phyloP scores from a whole-genome alignment of 257 asterid genomes.

The Paraleonurus japonicus region DNA sequence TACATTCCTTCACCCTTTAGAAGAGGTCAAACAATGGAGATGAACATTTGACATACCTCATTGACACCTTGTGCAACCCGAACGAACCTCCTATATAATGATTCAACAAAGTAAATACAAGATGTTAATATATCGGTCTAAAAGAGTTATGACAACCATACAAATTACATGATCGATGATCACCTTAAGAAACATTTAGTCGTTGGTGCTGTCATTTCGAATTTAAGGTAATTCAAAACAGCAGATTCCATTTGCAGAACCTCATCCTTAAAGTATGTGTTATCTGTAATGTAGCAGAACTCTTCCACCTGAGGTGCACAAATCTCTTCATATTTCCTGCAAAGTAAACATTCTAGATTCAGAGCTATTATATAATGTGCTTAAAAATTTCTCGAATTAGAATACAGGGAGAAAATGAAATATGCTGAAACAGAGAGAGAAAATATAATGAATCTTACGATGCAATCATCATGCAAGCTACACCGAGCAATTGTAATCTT shows the following conservation, averaged over 20 bases:
- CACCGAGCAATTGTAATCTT: slow-evolving; percentile 82
- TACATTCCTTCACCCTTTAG: background rate
- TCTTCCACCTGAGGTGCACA: slow-evolving; percentile 94
- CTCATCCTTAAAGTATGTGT: slow-evolving; percentile 89
- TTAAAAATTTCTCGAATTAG: background rate
- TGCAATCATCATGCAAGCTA: slow-evolving; percentile 98
- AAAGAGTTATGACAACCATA: background rate
- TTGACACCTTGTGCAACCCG: slow-evolving; percentile 81
- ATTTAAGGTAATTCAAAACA: slow-evolving; percentile 73
- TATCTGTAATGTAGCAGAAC: slow-evolving; percentile 90
- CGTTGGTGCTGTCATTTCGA: slow-evolving; percentile 91
- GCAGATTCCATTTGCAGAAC: slow-evolving; percentile 85
- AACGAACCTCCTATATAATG: slow-evolving; percentile 64
- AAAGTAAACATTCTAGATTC: slow-evolving; percentile 19
- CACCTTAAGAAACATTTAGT: slow-evolving; percentile 84
- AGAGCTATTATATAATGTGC: background rate
- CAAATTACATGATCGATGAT: slow-evolving; percentile 1
- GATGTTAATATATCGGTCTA: background rate
- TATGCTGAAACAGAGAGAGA: background rate
- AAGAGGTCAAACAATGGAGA: background rate
- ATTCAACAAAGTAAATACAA: slow-evolving; percentile 1
- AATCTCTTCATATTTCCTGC: slow-evolving; percentile 93
- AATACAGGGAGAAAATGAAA: background rate
- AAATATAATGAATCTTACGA: slow-evolving; percentile 56
- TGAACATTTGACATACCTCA: slow-evolving; percentile 51